These are phyloP conservation scores for Kodamaea ohmeri DNA, from an alignment of 1,139 yeast genomes.

Conservation along the genomic window DNA sequence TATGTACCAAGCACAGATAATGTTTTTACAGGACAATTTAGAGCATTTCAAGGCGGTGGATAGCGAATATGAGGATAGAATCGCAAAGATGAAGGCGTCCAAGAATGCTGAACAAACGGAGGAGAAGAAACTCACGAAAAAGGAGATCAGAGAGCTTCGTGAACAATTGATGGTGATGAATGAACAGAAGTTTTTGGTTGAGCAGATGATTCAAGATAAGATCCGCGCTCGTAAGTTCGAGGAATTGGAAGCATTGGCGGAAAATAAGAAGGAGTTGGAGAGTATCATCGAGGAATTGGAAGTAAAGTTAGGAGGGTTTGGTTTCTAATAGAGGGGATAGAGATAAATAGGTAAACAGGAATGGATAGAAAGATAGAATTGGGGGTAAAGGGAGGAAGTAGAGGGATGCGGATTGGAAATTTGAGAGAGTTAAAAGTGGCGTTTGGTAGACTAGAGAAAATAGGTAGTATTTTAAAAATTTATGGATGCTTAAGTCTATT, in stretches of 20 bases:
- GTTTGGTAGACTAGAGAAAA: too few species aligned
- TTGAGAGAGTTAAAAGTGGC: too few species aligned
- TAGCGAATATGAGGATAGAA: conserved; percentile 21
- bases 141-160: conserved; percentile 56
- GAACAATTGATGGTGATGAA: conserved; percentile 83
- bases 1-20: conserved; percentile 33
- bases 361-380: background rate
- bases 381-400: background rate
- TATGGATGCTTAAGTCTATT: too few species aligned
- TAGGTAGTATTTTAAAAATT: too few species aligned
- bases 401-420: too few species aligned
- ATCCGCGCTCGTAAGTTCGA: conserved; percentile 73
- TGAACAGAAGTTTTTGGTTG: conserved; percentile 75
- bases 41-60: conserved; percentile 30
- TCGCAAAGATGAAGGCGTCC: background rate
- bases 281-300: conserved; percentile 52
- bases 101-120: conserved; percentile 18
- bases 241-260: conserved; percentile 61
- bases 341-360: background rate
- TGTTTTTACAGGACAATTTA: conserved; percentile 36
- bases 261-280: conserved; percentile 58
- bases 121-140: conserved; percentile 31
- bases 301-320: conserved; percentile 60
- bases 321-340: conserved; percentile 32
- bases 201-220: conserved; percentile 57